Evolutionary conservation across 2,329 filamentous ascomycete genomes (phyloP).

Genomic region (Cercospora canescens): DNA sequence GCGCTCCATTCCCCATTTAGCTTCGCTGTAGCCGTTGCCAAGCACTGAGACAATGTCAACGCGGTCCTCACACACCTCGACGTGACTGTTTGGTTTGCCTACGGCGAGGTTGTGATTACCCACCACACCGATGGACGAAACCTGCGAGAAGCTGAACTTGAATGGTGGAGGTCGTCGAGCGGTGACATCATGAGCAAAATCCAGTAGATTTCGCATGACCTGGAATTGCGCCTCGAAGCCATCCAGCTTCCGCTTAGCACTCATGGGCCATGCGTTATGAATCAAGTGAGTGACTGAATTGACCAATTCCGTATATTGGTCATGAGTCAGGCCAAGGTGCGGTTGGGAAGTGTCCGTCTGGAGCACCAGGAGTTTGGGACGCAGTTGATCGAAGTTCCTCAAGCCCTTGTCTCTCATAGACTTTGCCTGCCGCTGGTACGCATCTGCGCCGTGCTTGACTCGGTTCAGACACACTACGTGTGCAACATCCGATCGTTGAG

Average conservation of each 20-base stretch:
- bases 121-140: slow-evolving; percentile 46
- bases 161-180: slow-evolving; percentile 27
- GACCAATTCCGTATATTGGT: slow-evolving; percentile 42
- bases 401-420: slow-evolving; percentile 29
- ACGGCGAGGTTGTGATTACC: slow-evolving; percentile 34
- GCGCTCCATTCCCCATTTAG: slow-evolving; percentile 53
- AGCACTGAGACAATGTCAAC: slow-evolving; percentile 44
- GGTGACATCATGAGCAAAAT: slow-evolving; percentile 42
- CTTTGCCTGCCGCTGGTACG: slow-evolving; percentile 37
- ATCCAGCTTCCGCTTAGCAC: slow-evolving; percentile 53
- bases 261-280: slow-evolving; percentile 59
- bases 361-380: slow-evolving; percentile 47
- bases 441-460: slow-evolving; percentile 30
- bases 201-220: slow-evolving; percentile 52
- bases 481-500: slow-evolving; percentile 32
- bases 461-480: slow-evolving; percentile 52
- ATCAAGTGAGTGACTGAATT: slow-evolving; percentile 51
- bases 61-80: slow-evolving; percentile 46
- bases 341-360: slow-evolving; percentile 51
- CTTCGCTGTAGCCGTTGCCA: slow-evolving; percentile 53
- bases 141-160: slow-evolving; percentile 38
- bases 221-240: slow-evolving; percentile 55
- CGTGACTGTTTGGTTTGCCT: slow-evolving; percentile 9
- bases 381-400: slow-evolving; percentile 21
- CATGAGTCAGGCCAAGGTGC: slow-evolving; percentile 48